Conservation (phyloP, 305 asterid genomes). For the Fraxinus sp. region DNA sequence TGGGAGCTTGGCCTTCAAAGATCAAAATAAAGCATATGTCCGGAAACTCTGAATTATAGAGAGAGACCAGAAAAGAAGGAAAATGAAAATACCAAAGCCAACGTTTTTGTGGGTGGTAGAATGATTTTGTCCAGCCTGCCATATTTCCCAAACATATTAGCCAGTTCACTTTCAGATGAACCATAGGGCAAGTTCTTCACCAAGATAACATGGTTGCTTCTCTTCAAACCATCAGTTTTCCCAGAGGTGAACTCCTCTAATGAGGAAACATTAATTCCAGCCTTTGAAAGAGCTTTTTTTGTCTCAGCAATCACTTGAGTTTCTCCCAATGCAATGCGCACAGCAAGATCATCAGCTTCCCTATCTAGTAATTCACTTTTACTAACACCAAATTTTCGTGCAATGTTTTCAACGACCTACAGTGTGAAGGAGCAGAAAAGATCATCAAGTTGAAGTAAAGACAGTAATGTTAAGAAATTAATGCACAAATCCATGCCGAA, state of each 20-base stretch:
- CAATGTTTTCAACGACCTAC: conserved; percentile 85
- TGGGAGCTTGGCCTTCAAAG: neutral
- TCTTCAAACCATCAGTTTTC: conserved; percentile 65
- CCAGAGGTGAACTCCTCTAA: conserved; percentile 80
- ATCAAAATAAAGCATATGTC: neutral
- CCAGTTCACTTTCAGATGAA: conserved; percentile 78
- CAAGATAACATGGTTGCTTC: conserved; percentile 86
- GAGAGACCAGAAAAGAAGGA: conserved; percentile 5
- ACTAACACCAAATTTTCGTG: conserved; percentile 80
- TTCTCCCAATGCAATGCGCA: conserved; percentile 86
- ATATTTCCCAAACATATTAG: conserved; percentile 75
- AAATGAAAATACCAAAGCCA: conserved; percentile 70
- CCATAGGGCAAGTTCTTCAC: conserved; percentile 91
- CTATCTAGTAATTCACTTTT: conserved; percentile 80
- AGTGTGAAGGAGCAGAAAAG: conserved; percentile 28
- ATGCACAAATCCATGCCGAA: conserved; percentile 9
- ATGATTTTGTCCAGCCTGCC: conserved; percentile 83
- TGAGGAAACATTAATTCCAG: conserved; percentile 76
- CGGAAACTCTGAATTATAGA: neutral
- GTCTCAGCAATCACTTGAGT: conserved; percentile 94
- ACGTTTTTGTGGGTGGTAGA: conserved; percentile 79
- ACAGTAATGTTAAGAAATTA: conserved; percentile 12
- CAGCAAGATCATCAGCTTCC: conserved; percentile 83
- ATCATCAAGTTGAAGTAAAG: conserved; percentile 19
- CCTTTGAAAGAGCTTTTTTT: conserved; percentile 72